These are phyloP conservation scores for Davidsoniella virescens DNA, from an alignment of 2,329 filamentous ascomycete genomes.

Conservation along the genomic window DNA sequence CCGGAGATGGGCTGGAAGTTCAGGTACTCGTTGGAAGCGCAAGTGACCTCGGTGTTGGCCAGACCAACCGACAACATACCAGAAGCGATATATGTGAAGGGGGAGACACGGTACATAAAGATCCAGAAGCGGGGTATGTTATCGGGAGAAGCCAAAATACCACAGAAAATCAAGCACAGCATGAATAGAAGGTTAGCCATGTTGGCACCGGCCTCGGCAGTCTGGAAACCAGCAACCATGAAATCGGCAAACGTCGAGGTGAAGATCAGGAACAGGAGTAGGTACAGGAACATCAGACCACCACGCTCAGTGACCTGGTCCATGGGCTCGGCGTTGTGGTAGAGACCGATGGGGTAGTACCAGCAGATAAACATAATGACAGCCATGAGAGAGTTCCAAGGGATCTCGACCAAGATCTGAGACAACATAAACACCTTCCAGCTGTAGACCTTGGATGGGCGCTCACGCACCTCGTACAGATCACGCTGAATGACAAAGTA, in stretches of 20 bases:
- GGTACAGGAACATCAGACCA: constrained; percentile 61
- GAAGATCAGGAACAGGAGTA: constrained; percentile 62
- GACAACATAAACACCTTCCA: constrained; percentile 77
- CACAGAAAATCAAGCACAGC: constrained; percentile 57
- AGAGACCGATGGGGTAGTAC: constrained; percentile 75
- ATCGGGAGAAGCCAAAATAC: constrained; percentile 50
- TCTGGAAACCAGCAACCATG: constrained; percentile 59
- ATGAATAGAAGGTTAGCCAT: constrained; percentile 61
- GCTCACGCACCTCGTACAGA: constrained; percentile 71
- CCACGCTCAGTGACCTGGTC: constrained; percentile 51
- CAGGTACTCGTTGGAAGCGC: constrained; percentile 53
- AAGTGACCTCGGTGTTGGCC: constrained; percentile 48
- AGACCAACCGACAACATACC: constrained; percentile 56
- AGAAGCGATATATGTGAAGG: constrained; percentile 66
- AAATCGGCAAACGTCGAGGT: constrained; percentile 67
- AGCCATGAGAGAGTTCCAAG: constrained; percentile 65
- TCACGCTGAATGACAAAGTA: constrained; percentile 70
- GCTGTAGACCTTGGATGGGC: constrained; percentile 68
- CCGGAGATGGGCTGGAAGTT: constrained; percentile 44
- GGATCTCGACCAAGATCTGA: constrained; percentile 70
- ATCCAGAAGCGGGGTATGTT: constrained; percentile 61
- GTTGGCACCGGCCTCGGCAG: constrained; percentile 59
- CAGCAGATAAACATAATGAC: constrained; percentile 65
- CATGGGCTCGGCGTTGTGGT: constrained; percentile 48
- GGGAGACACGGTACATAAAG: constrained; percentile 70